Evolutionary conservation across 129 eudicot genomes (phyloP).

Genomic region (Gnaphalium uliginosum): DNA sequence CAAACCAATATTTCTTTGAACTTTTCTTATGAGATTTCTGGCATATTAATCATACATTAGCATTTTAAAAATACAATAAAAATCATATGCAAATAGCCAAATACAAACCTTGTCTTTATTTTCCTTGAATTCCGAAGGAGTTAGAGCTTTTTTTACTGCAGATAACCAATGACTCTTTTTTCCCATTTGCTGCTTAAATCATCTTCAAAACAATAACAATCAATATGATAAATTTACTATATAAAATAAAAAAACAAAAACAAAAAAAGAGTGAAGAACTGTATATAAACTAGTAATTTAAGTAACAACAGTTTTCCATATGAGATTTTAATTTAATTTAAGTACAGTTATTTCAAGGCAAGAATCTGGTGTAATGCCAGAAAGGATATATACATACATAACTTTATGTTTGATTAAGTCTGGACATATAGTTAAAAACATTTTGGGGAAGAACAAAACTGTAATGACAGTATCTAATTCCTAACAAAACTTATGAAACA

Average conservation of each 20-base stretch:
- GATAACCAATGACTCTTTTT: constrained; percentile 67
- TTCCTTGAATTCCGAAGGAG: constrained; percentile 62
- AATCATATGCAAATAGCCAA: not conserved
- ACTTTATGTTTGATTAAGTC: not conserved
- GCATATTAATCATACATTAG: constrained; percentile 1
- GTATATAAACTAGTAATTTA: not conserved
- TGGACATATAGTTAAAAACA: constrained; percentile 11
- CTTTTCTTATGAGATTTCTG: constrained; percentile 48
- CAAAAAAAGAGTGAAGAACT: not conserved
- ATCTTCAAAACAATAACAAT: constrained; percentile 41
- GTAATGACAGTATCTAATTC: not conserved
- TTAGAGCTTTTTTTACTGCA: constrained; percentile 69
- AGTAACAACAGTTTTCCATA: not conserved
- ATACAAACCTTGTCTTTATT: constrained; percentile 51
- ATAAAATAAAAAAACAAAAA: too few relatives aligned
- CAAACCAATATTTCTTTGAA: constrained; percentile 59
- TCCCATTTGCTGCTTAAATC: constrained; percentile 65
- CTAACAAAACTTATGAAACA: not conserved
- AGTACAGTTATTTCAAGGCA: not conserved
- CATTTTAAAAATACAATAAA: not conserved
- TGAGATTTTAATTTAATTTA: not conserved
- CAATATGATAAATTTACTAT: constrained; percentile 16
- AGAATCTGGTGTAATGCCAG: constrained; percentile 13
- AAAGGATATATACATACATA: constrained; percentile 1
- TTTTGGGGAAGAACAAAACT: constrained; percentile 26